A percentile compares a stretch with the other conserved stretches of the same genome.
phyloP scores from a whole-genome alignment of 2,329 filamentous ascomycete species.

The Trichophyton benhamiae region DNA sequence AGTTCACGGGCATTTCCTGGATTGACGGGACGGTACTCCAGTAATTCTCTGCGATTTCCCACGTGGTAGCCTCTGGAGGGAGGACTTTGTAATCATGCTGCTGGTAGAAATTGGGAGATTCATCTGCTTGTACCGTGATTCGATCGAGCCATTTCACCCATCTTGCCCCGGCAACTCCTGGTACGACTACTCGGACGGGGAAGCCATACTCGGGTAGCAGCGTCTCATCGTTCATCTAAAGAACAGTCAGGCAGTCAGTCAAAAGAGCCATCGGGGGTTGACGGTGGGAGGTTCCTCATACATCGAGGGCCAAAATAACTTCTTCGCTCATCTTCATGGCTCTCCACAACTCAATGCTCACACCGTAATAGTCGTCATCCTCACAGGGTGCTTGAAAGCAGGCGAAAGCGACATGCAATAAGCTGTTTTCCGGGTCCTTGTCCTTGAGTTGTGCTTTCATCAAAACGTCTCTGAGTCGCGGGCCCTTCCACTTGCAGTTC shows the following conservation, averaged over 20 bases:
- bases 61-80: constrained; percentile 39
- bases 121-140: constrained; percentile 39
- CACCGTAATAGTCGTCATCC: constrained; percentile 49
- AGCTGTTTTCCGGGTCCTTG: constrained; percentile 14
- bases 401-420: constrained; percentile 44
- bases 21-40: constrained; percentile 42
- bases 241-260: neutral
- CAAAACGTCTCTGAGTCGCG: constrained; percentile 42
- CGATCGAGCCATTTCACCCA: constrained; percentile 47
- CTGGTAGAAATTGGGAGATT: constrained; percentile 46
- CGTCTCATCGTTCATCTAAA: constrained; percentile 39
- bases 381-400: constrained; percentile 42
- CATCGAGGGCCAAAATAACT: constrained; percentile 39
- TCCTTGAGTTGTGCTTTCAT: constrained; percentile 33
- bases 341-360: constrained; percentile 39
- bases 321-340: constrained; percentile 35
- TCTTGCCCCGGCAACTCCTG: constrained; percentile 42
- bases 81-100: constrained; percentile 49
- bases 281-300: constrained; percentile 15
- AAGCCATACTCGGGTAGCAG: constrained; percentile 40
- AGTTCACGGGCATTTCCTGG: constrained; percentile 46
- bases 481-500: constrained; percentile 48
- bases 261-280: neutral
- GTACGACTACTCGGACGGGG: constrained; percentile 41
- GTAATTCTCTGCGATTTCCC: constrained; percentile 39